Conservation (phyloP, 2,329 filamentous ascomycete genomes). For the Byssochlamys sp. region DNA sequence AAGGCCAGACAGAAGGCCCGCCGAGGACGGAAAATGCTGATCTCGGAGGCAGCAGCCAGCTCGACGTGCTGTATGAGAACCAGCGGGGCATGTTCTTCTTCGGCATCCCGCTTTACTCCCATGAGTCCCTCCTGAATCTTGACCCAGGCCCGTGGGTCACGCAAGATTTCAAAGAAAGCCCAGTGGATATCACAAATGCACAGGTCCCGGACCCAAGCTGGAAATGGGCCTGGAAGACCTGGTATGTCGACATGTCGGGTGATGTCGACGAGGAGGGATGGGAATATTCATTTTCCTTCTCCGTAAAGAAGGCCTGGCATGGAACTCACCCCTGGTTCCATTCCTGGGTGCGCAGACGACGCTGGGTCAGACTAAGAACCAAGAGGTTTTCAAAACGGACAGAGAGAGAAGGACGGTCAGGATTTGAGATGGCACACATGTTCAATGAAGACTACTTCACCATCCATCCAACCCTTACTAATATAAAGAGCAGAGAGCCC, state of each 20-base stretch:
- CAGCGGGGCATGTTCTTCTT: conserved; percentile 85
- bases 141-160: conserved; percentile 87
- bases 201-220: conserved; percentile 90
- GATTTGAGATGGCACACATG: conserved; percentile 46
- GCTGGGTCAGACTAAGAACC: conserved; percentile 75
- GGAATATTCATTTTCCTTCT: conserved; percentile 90
- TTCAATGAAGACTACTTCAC: conserved; percentile 72
- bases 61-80: conserved; percentile 92
- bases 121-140: conserved; percentile 70
- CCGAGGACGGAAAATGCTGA: neutral
- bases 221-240: conserved; percentile 72
- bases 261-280: conserved; percentile 83
- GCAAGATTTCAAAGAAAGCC: conserved; percentile 44
- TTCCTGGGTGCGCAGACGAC: conserved; percentile 80
- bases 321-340: conserved; percentile 81
- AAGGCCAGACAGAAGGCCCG: neutral
- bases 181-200: conserved; percentile 69
- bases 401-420: conserved; percentile 23
- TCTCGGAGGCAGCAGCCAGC: conserved; percentile 33
- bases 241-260: conserved; percentile 69
- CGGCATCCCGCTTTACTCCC: conserved; percentile 80
- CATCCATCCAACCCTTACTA: conserved; percentile 47
- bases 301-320: conserved; percentile 70
- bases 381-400: conserved; percentile 42
- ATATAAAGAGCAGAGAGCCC: conserved; percentile 33